Evolutionary conservation across 2,329 filamentous ascomycete species (phyloP).

Genomic region (Chrysoporthe deuterocubensis): DNA sequence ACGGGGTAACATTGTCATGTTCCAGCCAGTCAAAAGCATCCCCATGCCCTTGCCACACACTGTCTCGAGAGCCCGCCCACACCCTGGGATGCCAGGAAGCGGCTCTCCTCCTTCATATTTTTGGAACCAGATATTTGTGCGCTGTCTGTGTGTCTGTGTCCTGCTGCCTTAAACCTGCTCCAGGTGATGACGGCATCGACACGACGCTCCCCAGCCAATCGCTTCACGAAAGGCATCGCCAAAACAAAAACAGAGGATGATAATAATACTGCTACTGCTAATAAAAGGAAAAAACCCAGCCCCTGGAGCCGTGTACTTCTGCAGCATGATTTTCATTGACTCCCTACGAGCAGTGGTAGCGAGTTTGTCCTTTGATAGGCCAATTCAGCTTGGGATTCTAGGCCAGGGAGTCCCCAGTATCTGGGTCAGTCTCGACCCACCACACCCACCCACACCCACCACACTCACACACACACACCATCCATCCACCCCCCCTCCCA

Average conservation of each 20-base stretch:
- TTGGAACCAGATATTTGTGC: background rate
- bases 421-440: background rate
- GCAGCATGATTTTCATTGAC: background rate
- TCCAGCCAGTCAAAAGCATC: conserved; percentile 20
- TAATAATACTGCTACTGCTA: no score
- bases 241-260: background rate
- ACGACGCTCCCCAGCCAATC: background rate
- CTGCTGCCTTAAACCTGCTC: background rate
- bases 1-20: conserved; percentile 25
- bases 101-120: background rate
- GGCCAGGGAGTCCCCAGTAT: background rate
- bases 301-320: background rate
- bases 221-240: background rate
- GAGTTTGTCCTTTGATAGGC: conserved; percentile 5
- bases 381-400: conserved; percentile 1
- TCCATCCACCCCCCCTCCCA: background rate
- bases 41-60: conserved; percentile 21
- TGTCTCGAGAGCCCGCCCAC: conserved; percentile 6
- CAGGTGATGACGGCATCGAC: conserved; percentile 1
- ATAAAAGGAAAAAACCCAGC: background rate
- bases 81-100: conserved; percentile 17
- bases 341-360: background rate
- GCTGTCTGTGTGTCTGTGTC: background rate
- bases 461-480: background rate
- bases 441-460: background rate